A percentile compares a stretch with the other conserved stretches of the same genome.
Evolutionary conservation across 345 rosid genomes (phyloP).

Genomic region (Angophora floribunda): DNA sequence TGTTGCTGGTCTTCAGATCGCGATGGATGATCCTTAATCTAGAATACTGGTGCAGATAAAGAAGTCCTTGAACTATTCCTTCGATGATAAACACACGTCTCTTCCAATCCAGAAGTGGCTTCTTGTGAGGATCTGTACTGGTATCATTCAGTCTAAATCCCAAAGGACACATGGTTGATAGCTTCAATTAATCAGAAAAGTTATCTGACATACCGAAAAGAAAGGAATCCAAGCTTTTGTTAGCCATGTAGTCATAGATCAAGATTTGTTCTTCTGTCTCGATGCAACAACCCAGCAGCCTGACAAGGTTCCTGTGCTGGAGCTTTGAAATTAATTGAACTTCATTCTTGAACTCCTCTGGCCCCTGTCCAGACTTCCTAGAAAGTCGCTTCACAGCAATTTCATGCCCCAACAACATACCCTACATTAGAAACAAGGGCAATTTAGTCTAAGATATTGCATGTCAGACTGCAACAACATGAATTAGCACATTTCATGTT

Average conservation of each 20-base stretch:
- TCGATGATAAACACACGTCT: not conserved
- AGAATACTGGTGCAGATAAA: conserved; percentile 1
- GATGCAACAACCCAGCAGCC: conserved; percentile 10
- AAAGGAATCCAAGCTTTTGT: conserved; percentile 12
- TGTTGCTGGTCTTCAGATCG: not conserved
- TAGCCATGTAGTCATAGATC: conserved; percentile 12
- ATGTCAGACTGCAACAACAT: not conserved
- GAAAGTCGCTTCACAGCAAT: conserved; percentile 9
- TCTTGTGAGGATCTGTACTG: conserved; percentile 1
- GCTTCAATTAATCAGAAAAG: not conserved
- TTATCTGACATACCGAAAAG: conserved; percentile 4
- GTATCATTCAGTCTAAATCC: not conserved
- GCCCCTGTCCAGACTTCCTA: conserved; percentile 10
- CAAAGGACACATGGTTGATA: not conserved
- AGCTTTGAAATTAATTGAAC: conserved; percentile 4
- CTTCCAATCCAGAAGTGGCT: conserved; percentile 7
- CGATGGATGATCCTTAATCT: not conserved
- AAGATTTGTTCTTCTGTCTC: conserved; percentile 4
- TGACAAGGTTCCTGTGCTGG: conserved; percentile 16
- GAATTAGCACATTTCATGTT: not conserved
- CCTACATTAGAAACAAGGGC: not conserved
- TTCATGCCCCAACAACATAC: not conserved
- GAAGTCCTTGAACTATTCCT: not conserved
- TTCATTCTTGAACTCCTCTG: conserved; percentile 13
- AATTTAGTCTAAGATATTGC: not conserved